Evolutionary conservation across 176 grass and related monocot genomes (phyloP), one percentile per base, ranked within the genome.

Genomic region (Oryza meyeriana): DNA sequence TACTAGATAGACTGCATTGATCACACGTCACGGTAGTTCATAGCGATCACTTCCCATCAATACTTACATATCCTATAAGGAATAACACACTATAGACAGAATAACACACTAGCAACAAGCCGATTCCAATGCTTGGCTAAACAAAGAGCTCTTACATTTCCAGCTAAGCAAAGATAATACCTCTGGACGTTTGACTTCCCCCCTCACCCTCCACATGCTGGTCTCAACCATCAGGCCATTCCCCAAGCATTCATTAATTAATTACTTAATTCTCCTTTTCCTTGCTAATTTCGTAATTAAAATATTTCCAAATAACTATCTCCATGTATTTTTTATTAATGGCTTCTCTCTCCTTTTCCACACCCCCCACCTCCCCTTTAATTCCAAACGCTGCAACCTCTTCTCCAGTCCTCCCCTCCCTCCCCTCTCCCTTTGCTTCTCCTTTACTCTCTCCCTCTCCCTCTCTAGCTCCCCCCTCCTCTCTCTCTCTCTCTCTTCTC

Each of bases 101-200:
- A 50, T 50, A 2, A 52, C 5, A 5, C 18, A 1, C 3, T 48
- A 52, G 18, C 48, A 52, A 52, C 5, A 52, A 52, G 22, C 18
- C 20, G 6, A 22, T 6, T 5, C 6, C 20, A 18, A 52, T 55
- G 2, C 20, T 55, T 8, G 2, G 50, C 50, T 55, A 22, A n/a
- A 55, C 16, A 8, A 14, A 35, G 36, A 55, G 50, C 20, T 3
- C 27, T 22, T 41, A 33, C 22, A 42, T 69, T 80, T 70, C 73
- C 85, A 84, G 75, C 85, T 29, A 74, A 78, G 66, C 72, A 32
- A 33, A 64, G 32, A 31, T 31, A 35, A 79, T 36, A 4, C 10
- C 82, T 57, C 59, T 12, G 42, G 44, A 58, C 78, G 59, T 86
- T 86, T 89, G 88, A 85, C 88, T 84, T 88, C 6, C 84, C 27